These are phyloP conservation scores for Monosporascus sp. DNA, from an alignment of 2,329 filamentous ascomycete genomes.

Conservation along the genomic window DNA sequence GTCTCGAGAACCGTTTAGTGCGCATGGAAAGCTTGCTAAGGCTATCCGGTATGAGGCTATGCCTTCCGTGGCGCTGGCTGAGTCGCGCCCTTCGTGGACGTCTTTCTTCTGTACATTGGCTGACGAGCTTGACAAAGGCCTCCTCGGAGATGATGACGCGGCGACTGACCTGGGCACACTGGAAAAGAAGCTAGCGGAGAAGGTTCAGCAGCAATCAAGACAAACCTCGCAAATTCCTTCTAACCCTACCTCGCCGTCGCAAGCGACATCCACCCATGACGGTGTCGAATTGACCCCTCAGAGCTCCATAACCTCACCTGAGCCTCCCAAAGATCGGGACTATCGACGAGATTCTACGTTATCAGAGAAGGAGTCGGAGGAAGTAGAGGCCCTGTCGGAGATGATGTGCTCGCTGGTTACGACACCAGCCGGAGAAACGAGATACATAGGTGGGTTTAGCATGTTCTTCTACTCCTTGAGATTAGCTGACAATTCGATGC, in stretches of 20 bases:
- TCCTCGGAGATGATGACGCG: constrained; percentile 81
- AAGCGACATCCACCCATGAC: constrained; percentile 38
- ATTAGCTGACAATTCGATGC: constrained; percentile 3
- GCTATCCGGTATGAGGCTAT: constrained; percentile 59
- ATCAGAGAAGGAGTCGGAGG: constrained; percentile 48
- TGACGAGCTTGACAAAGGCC: constrained; percentile 38
- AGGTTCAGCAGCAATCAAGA: constrained; percentile 42
- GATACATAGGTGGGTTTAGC: constrained; percentile 74
- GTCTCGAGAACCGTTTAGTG: constrained; percentile 87
- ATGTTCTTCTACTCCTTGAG: neutral
- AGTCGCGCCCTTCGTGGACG: constrained; percentile 6
- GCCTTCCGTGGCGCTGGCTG: neutral
- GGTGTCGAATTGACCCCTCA: constrained; percentile 43
- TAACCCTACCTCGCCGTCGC: constrained; percentile 48
- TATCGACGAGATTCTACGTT: constrained; percentile 36
- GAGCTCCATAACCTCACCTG: constrained; percentile 52
- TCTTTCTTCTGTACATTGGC: neutral
- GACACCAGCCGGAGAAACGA: constrained; percentile 88
- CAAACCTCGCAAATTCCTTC: constrained; percentile 45
- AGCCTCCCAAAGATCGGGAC: constrained; percentile 36
- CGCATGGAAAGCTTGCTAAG: constrained; percentile 91
- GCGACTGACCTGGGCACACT: constrained; percentile 83
- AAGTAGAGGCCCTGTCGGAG: constrained; percentile 86
- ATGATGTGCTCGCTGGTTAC: constrained; percentile 99
- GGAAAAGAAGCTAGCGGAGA: constrained; percentile 68